These are phyloP conservation scores for Glebionis coronaria DNA, from an alignment of 129 eudicot genomes.

Conservation along the genomic window DNA sequence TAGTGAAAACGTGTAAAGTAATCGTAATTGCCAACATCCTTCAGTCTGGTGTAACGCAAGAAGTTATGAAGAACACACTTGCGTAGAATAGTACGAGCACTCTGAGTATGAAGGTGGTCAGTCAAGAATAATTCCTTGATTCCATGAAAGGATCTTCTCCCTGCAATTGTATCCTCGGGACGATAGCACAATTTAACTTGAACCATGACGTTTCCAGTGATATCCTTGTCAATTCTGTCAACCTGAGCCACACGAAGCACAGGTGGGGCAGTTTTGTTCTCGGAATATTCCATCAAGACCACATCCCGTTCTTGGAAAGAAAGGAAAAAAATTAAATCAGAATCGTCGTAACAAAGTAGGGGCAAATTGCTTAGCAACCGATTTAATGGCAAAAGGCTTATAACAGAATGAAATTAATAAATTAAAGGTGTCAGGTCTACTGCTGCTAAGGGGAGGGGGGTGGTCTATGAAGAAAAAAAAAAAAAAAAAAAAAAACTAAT, in stretches of 20 bases:
- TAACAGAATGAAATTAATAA: too few relatives aligned
- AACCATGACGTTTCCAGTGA: constrained; percentile 48
- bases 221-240: constrained; percentile 57
- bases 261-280: constrained; percentile 44
- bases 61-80: constrained; percentile 63
- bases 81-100: constrained; percentile 61
- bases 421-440: too few relatives aligned
- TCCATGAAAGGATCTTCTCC: constrained; percentile 68
- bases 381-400: too few relatives aligned
- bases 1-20: constrained; percentile 67
- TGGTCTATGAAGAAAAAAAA: too few relatives aligned
- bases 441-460: too few relatives aligned
- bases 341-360: too few relatives aligned
- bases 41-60: constrained; percentile 60
- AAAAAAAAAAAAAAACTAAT: too few relatives aligned
- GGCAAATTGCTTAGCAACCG: too few relatives aligned
- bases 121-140: constrained; percentile 58
- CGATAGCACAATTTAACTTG: constrained; percentile 61
- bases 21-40: constrained; percentile 60
- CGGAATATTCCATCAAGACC: not conserved
- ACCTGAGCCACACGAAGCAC: constrained; percentile 45
- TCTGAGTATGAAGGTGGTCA: constrained; percentile 60
- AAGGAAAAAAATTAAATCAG: too few relatives aligned
- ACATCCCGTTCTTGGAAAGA: too few relatives aligned
- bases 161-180: constrained; percentile 65